phyloP scores from a whole-genome alignment of 108 stramenopile genomes.

The Skeletonema menzelii region DNA sequence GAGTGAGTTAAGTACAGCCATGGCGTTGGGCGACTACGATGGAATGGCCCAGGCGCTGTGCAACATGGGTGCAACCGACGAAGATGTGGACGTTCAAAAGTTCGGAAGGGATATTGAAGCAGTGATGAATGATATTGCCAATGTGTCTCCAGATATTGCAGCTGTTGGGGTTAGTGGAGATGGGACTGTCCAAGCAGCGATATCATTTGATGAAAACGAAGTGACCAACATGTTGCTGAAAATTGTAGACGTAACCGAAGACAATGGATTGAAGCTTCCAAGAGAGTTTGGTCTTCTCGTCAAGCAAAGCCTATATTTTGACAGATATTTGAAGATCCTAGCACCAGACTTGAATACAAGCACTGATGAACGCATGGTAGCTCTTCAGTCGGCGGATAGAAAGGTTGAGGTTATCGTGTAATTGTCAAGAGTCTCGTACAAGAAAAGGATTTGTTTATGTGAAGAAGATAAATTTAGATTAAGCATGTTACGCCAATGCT shows the following conservation, averaged over 20 bases:
- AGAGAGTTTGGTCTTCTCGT: constrained; percentile 95
- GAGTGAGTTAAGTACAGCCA: constrained; percentile 73
- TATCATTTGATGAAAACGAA: constrained; percentile 85
- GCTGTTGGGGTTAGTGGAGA: constrained; percentile 59
- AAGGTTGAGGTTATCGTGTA: not conserved
- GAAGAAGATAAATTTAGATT: no score
- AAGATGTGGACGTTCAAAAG: constrained; percentile 76
- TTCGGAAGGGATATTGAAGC: constrained; percentile 88
- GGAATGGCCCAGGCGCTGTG: constrained; percentile 87
- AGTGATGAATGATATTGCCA: constrained; percentile 72
- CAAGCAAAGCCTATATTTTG: constrained; percentile 97
- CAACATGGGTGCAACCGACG: constrained; percentile 92
- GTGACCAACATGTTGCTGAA: constrained; percentile 86
- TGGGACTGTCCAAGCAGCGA: constrained; percentile 44
- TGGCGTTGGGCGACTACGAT: constrained; percentile 80
- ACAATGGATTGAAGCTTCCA: constrained; percentile 93
- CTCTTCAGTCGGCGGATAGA: not conserved
- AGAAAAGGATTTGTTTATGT: not conserved
- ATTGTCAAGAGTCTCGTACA: no score
- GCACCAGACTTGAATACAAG: constrained; percentile 91
- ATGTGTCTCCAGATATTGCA: constrained; percentile 75
- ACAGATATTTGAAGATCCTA: constrained; percentile 92
- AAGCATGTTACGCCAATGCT: not conserved
- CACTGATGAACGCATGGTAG: constrained; percentile 56
- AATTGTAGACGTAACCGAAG: constrained; percentile 90